These are phyloP conservation scores for Bacterosira constricta DNA, from an alignment of 108 stramenopile genomes.

Conservation along the genomic window DNA sequence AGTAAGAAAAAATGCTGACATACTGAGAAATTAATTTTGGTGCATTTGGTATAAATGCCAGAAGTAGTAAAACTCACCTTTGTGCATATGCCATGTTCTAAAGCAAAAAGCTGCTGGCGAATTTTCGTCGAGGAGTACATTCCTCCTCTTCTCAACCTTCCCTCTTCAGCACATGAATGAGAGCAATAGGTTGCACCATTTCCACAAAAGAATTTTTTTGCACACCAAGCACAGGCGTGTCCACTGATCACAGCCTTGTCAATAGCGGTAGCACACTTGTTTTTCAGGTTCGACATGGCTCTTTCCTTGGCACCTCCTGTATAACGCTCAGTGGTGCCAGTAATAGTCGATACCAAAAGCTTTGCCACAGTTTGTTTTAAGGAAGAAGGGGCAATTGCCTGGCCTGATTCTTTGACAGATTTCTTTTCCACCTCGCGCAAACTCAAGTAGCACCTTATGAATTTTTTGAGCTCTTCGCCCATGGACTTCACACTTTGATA, in stretches of 20 bases:
- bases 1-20: background rate
- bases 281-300: constrained; percentile 46
- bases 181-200: constrained; percentile 65
- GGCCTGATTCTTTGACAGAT: constrained; percentile 50
- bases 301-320: constrained; percentile 69
- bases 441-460: constrained; percentile 50
- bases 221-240: constrained; percentile 66
- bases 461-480: constrained; percentile 50
- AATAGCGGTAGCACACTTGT: constrained; percentile 43
- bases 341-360: constrained; percentile 22
- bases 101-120: constrained; percentile 57
- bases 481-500: constrained; percentile 8
- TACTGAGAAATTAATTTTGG: background rate
- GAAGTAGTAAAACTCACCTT: constrained; percentile 9
- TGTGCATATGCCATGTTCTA: constrained; percentile 59
- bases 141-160: constrained; percentile 65
- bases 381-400: constrained; percentile 33
- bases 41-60: no score
- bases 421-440: constrained; percentile 68
- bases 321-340: constrained; percentile 55
- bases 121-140: constrained; percentile 55
- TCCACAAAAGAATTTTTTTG: constrained; percentile 5
- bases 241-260: constrained; percentile 56
- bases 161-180: constrained; percentile 62
- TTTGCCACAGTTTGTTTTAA: constrained; percentile 41